Evolutionary conservation across 2,329 filamentous ascomycete genomes (phyloP).

Genomic region (Pseudocercospora macadamiae): DNA sequence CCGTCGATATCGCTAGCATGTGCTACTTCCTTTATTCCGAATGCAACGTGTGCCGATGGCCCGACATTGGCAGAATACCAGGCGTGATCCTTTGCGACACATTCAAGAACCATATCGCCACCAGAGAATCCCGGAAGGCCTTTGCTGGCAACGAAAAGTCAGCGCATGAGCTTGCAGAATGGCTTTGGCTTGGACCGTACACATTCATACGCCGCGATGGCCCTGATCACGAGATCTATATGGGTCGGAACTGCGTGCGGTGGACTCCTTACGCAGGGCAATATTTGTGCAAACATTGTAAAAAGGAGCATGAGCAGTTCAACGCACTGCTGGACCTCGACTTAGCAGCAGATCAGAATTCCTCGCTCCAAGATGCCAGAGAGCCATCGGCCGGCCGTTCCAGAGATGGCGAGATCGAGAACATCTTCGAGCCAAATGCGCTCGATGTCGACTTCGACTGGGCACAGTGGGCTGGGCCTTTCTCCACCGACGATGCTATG

Average conservation of each 20-base stretch:
- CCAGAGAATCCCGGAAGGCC: background rate
- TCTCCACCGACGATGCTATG: background rate
- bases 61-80: conserved; percentile 10
- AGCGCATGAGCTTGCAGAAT: conserved; percentile 6
- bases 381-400: background rate
- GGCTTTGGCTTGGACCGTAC: conserved; percentile 14
- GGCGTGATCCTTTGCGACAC: conserved; percentile 15
- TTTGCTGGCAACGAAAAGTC: conserved; percentile 6
- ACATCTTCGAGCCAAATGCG: too few relatives aligned
- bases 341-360: background rate
- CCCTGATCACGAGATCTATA: conserved; percentile 9
- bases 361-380: background rate
- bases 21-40: conserved; percentile 22
- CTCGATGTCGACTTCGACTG: background rate
- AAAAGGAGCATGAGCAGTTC: conserved; percentile 8
- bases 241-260: conserved; percentile 12
- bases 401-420: too few relatives aligned
- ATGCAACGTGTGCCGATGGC: conserved; percentile 23
- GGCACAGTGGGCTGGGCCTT: background rate
- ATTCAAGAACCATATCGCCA: conserved; percentile 7
- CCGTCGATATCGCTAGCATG: conserved; percentile 11
- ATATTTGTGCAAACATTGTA: conserved; percentile 16
- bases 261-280: conserved; percentile 8
- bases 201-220: conserved; percentile 13
- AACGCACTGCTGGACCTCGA: background rate